phyloP scores from a whole-genome alignment of 108 stramenopile species.

The Phaeodactylum tricornutum region DNA sequence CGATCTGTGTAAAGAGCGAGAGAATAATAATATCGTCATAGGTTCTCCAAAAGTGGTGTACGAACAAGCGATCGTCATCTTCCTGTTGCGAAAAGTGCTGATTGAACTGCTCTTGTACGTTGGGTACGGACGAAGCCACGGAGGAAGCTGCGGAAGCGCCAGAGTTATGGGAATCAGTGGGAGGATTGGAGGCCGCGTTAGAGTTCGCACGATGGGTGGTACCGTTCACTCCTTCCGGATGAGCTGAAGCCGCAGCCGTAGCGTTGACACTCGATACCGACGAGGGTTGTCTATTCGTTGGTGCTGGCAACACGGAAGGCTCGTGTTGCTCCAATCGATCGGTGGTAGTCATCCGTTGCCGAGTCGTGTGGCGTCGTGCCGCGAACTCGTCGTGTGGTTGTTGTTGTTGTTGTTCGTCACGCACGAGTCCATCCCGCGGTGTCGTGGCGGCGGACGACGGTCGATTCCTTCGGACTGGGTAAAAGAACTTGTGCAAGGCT shows the following conservation, averaged over 20 bases:
- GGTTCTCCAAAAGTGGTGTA: slow-evolving; percentile 56
- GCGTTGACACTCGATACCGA: not conserved
- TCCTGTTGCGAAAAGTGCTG: slow-evolving; percentile 4
- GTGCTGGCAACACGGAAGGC: not conserved
- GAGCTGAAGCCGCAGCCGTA: not conserved
- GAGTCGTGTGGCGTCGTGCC: not conserved
- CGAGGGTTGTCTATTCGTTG: not conserved
- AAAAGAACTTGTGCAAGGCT: slow-evolving; percentile 35
- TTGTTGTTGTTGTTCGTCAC: not conserved
- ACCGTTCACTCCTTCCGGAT: not conserved
- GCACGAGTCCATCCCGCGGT: not conserved
- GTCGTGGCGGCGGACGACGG: not conserved
- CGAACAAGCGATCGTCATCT: slow-evolving; percentile 29
- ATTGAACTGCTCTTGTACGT: slow-evolving; percentile 1
- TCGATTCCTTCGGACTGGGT: slow-evolving; percentile 16
- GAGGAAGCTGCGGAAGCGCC: not conserved
- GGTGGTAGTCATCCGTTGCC: not conserved
- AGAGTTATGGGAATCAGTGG: not conserved
- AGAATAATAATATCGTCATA: slow-evolving; percentile 76
- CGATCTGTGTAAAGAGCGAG: slow-evolving; percentile 57
- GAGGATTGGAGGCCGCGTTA: not conserved
- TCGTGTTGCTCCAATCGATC: not conserved
- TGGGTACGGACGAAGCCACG: not conserved
- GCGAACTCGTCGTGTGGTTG: not conserved
- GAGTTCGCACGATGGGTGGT: not conserved